phyloP scores from a whole-genome alignment of 306 rosid species.

The Hippophae gyantsensis region DNA sequence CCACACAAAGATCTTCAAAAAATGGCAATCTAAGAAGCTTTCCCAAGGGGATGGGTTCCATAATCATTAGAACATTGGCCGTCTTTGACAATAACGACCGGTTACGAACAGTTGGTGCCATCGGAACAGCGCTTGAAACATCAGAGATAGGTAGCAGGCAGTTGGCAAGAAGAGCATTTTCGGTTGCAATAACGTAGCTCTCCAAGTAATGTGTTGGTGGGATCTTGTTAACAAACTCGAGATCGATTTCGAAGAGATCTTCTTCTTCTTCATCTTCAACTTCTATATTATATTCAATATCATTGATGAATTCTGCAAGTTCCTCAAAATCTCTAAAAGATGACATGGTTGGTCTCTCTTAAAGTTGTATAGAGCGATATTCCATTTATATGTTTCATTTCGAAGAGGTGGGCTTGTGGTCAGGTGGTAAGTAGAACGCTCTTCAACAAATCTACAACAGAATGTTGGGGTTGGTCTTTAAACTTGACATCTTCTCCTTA shows the following conservation, averaged over 20 bases:
- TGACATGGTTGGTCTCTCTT: conserved; percentile 25
- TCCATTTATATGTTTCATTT: not conserved
- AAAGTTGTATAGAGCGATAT: not conserved
- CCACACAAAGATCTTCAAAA: conserved; percentile 20
- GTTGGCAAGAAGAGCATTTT: conserved; percentile 60
- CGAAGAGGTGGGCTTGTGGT: conserved; percentile 6
- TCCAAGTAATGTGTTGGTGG: conserved; percentile 31
- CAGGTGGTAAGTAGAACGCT: conserved; percentile 61
- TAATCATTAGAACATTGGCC: conserved; percentile 14
- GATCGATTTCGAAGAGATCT: conserved; percentile 59
- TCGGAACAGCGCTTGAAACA: conserved; percentile 53
- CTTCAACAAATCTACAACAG: conserved; percentile 45
- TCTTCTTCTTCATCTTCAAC: conserved; percentile 51
- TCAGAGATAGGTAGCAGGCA: conserved; percentile 54
- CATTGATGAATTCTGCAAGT: conserved; percentile 9
- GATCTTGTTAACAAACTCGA: conserved; percentile 35
- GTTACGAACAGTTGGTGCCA: conserved; percentile 14
- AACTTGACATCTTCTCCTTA: conserved; percentile 27
- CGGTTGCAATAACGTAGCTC: conserved; percentile 21
- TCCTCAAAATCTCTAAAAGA: conserved; percentile 15
- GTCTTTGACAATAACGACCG: conserved; percentile 11
- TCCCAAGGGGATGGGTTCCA: conserved; percentile 33
- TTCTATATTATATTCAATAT: not conserved
- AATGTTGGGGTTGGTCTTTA: conserved; percentile 10
- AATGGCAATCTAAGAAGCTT: conserved; percentile 42